phyloP scores from a whole-genome alignment of 345 rosid species.

The Populus alba region DNA sequence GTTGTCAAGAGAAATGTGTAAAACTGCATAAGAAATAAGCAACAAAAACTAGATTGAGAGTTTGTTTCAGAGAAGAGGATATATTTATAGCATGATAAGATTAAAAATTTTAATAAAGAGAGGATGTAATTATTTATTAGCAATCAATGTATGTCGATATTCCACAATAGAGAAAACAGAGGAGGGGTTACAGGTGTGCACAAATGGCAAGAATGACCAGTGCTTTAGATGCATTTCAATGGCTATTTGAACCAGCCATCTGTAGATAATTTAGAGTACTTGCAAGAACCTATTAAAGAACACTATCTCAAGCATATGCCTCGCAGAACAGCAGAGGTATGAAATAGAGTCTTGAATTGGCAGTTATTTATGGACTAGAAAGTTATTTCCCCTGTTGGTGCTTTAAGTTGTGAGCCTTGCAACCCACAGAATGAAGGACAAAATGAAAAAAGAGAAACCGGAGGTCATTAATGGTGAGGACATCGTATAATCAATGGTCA shows the following conservation, averaged over 20 bases:
- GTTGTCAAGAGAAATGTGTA: constrained; percentile 36
- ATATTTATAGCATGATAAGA: neutral
- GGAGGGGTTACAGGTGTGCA: neutral
- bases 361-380: neutral
- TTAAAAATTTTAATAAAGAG: neutral
- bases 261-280: neutral
- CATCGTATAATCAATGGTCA: neutral
- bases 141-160: neutral
- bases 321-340: neutral
- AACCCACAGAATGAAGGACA: neutral
- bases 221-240: neutral
- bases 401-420: neutral
- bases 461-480: neutral
- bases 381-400: neutral
- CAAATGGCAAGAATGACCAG: neutral
- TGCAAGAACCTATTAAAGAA: neutral
- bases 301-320: neutral
- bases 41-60: neutral
- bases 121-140: neutral
- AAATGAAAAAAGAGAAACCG: neutral
- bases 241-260: neutral
- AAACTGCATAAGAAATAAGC: constrained; percentile 14
- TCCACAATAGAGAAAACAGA: neutral
- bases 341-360: neutral
- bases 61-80: neutral